These are phyloP conservation scores for Yarrowia sp. DNA, from an alignment of 805 yeast species.

Conservation along the genomic window DNA sequence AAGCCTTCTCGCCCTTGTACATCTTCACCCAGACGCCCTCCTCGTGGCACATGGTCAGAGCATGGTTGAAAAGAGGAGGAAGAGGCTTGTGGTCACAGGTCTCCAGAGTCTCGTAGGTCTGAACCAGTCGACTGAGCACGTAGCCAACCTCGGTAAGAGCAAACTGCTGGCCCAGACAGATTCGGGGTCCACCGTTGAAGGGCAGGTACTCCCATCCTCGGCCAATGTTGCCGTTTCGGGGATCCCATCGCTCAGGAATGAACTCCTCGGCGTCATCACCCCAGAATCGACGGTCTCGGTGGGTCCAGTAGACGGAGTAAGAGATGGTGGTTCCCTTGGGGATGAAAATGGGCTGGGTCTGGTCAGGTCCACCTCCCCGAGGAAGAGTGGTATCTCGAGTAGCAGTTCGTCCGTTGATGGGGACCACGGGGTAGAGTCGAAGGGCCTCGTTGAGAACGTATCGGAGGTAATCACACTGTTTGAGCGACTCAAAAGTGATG, in stretches of 20 bases:
- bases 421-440: constrained; percentile 61
- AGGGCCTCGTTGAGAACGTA: constrained; percentile 58
- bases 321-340: constrained; percentile 55
- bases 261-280: constrained; percentile 56
- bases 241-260: constrained; percentile 60
- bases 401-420: constrained; percentile 57
- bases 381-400: constrained; percentile 58
- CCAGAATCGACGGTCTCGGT: constrained; percentile 53
- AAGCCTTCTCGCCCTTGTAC: constrained; percentile 30
- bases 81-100: constrained; percentile 32
- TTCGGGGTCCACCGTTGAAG: constrained; percentile 65
- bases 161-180: constrained; percentile 63
- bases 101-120: constrained; percentile 41
- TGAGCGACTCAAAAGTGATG: constrained; percentile 56
- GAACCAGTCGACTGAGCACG: constrained; percentile 53
- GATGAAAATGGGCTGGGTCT: constrained; percentile 52
- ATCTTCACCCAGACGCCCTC: constrained; percentile 37
- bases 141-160: constrained; percentile 62
- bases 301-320: constrained; percentile 55
- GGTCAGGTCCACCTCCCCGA: constrained; percentile 58
- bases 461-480: constrained; percentile 57
- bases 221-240: constrained; percentile 45
- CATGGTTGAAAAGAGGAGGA: constrained; percentile 26
- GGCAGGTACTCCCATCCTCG: constrained; percentile 58
- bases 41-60: constrained; percentile 33